Evolutionary conservation across 2,329 filamentous ascomycete genomes (phyloP).

Genomic region (Cadophora malorum): DNA sequence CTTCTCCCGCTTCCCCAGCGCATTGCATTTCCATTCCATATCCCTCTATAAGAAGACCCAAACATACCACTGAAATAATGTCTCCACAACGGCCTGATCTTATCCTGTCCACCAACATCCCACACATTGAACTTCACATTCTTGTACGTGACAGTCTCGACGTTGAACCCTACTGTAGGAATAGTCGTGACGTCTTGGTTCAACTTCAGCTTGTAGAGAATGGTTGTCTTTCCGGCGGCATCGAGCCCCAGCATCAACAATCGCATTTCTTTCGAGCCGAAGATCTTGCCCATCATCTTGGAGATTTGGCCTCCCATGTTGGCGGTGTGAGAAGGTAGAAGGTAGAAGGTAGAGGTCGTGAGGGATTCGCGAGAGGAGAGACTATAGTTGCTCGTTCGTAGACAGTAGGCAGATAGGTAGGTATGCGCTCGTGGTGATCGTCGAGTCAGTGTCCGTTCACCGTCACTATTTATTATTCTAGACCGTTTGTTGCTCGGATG

Average conservation of each 20-base stretch:
- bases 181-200: conserved; percentile 98
- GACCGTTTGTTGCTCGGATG: not conserved
- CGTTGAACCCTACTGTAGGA: conserved; percentile 98
- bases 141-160: conserved; percentile 98
- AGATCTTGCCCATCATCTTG: conserved; percentile 98
- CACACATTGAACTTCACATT: conserved; percentile 99
- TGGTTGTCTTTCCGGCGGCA: conserved; percentile 98
- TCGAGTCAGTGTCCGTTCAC: conserved; percentile 1
- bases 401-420: not conserved
- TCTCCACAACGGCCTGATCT: conserved; percentile 96
- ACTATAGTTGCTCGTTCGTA: not conserved
- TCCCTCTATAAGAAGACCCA: not conserved
- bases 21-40: not conserved
- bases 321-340: conserved; percentile 37
- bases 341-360: not conserved
- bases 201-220: conserved; percentile 98
- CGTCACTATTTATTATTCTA: not conserved
- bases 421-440: not conserved
- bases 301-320: conserved; percentile 93
- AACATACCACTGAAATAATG: conserved; percentile 87
- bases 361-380: not conserved
- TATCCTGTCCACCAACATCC: conserved; percentile 99
- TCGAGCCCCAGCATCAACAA: conserved; percentile 98
- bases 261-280: conserved; percentile 98
- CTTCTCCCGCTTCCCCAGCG: conserved; percentile 57